A percentile compares a stretch with the other conserved stretches of the same genome.
Evolutionary conservation across 2,329 filamentous ascomycete species (phyloP).

Genomic region (Thielaviopsis euricoi): DNA sequence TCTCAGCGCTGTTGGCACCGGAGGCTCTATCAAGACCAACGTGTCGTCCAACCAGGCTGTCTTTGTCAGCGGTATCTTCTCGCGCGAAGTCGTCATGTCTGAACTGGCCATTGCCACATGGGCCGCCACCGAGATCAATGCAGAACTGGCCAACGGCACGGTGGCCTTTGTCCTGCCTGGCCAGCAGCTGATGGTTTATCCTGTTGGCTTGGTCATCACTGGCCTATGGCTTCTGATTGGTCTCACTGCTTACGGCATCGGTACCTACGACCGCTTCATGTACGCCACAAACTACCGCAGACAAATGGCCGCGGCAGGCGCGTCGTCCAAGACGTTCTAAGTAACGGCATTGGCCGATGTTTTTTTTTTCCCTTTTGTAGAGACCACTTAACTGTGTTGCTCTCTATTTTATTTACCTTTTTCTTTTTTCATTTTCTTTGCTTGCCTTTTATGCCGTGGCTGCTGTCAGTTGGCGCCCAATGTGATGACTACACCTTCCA

Average conservation of each 20-base stretch:
- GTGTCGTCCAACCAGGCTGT: slow-evolving; percentile 54
- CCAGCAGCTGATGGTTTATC: slow-evolving; percentile 50
- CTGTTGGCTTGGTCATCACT: slow-evolving; percentile 51
- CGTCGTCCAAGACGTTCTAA: slow-evolving; percentile 9
- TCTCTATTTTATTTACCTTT: background rate
- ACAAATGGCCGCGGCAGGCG: slow-evolving; percentile 1
- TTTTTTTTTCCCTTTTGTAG: slow-evolving; percentile 35
- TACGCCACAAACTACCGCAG: slow-evolving; percentile 43
- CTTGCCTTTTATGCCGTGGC: background rate
- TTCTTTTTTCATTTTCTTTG: background rate
- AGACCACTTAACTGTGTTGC: slow-evolving; percentile 34
- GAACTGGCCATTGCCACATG: slow-evolving; percentile 30
- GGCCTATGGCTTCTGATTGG: slow-evolving; percentile 44
- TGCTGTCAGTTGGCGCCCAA: background rate
- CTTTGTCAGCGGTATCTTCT: slow-evolving; percentile 57
- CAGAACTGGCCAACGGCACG: slow-evolving; percentile 30
- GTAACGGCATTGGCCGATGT: background rate
- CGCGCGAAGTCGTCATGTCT: slow-evolving; percentile 37
- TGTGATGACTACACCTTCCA: no score
- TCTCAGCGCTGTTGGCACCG: slow-evolving; percentile 38
- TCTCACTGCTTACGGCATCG: slow-evolving; percentile 40
- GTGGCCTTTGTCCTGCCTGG: slow-evolving; percentile 55
- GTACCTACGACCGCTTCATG: slow-evolving; percentile 49
- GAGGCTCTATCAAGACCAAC: slow-evolving; percentile 41
- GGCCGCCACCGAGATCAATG: slow-evolving; percentile 31